Base-by-base conservation (phyloP, 352 stramenopile genomes). In the Phytopythium oedochilum region DNA sequence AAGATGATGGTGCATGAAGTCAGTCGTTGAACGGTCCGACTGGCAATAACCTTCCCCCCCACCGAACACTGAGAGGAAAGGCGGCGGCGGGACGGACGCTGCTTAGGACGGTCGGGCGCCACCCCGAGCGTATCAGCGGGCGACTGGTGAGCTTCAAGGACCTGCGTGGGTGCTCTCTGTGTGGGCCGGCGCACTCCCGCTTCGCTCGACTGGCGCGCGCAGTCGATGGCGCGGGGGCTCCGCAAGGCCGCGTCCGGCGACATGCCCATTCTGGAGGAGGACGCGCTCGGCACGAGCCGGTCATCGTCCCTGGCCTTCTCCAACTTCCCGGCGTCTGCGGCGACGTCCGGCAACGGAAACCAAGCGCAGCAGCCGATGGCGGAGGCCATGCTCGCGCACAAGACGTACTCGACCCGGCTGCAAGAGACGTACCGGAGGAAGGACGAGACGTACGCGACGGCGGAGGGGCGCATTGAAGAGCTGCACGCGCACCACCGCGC, bases 391-490 rank as follows among this genome's bases (percentile, higher is more conserved):
- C 47, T 53, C 20, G 20, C 34, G 5, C 34, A 45, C 9, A 55
- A 55, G 49, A 36, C 49, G 32, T 73, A 72, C 34, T 75, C 64
- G 23, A 45, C 32, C 25, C 57, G 57, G 18, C 25, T 75, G 2
- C 38, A 57, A 52, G 40, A 59, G 34, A 58, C 56, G 2, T 73
- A 74, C 61, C 55, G 64, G 42, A 54, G 75, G 38, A 71, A 70
- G 38, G 71, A 85, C 51, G 64, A 66, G 25, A 47, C 67, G 28
- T 57, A 87, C 50, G 64, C 75, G n/a, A 87, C 77, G 17, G 59
- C 49, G 15, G 71, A 84, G 57, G 77, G 71, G 0, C 66, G 79
- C 20, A 44, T 75, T 22, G 69, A 90, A 36, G 79, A 90, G 55
- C 75, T 88, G 22, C 61, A 71, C 39, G 64, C 62, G 31, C 77